Base-by-base conservation (phyloP, 164 flowering plant genomes). In the Litsea cubeba region DNA sequence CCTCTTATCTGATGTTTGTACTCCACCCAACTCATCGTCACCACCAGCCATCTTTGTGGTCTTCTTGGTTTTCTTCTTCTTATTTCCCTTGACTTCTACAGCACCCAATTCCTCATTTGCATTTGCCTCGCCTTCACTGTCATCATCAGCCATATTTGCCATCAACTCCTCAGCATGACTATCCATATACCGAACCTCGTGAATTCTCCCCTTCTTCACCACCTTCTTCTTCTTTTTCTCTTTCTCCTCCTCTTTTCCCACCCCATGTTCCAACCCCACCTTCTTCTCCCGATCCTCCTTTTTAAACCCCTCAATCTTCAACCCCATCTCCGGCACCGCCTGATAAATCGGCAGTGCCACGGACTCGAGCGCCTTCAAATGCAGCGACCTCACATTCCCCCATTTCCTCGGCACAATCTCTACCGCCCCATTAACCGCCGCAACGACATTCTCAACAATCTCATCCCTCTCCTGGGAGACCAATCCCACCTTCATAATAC, bases 301-400 rank as follows among this genome's bases (percentile, higher is more conserved):
- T 76, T 73, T 79, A 65, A 62, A 73, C 1, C 84, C 88, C 50
- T 81, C 88, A 72, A 91, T 91, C 80, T 83, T 91, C 83, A 94
- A 75, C 75, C 79, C 89, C 79, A 85, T 30, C 68, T 89, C 92
- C 0, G 98, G 97, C 76, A 89, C 69, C 7, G 84, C 74, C 82
- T 91, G 91, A 80, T 91, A 92, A 72, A 94, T 20, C 0, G 98
- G 98, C 79, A 94, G 80, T 0, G 97, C 94, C 66, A 92, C 12
- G 1, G 97, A 91, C 69, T 89, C 95, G 25, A 75, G 49, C 28
- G 88, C 60, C 85, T 89, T 95, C 85, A 95, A 75, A 78, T 91
- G 94, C 68, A 95, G 71, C 0, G 94, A 85, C 79, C 98, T 77
- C 22, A 94, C 80, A 74, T 84, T 81, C 8, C 63, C 83, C 97